phyloP scores from a whole-genome alignment of 805 yeast species.

The Spathaspora girioi region DNA sequence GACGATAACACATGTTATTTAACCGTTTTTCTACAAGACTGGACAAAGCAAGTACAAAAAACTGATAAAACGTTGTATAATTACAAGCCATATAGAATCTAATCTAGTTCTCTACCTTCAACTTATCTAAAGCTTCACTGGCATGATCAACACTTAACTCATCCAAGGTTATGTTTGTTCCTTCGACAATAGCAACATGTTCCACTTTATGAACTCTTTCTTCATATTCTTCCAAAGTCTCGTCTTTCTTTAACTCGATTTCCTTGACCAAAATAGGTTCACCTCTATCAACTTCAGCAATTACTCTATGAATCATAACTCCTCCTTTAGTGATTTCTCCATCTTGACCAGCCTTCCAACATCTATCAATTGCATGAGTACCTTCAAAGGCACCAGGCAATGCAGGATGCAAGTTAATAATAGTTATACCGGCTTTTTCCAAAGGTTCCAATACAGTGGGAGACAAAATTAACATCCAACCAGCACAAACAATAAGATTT shows the following conservation, averaged over 20 bases:
- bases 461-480: conserved; percentile 94
- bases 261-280: conserved; percentile 84
- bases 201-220: conserved; percentile 77
- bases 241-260: conserved; percentile 65
- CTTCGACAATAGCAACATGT: conserved; percentile 92
- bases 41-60: no score
- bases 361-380: conserved; percentile 93
- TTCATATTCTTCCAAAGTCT: conserved; percentile 77
- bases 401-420: conserved; percentile 94
- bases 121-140: neutral
- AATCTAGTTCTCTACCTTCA: neutral
- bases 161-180: conserved; percentile 61
- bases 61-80: no score
- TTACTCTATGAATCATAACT: conserved; percentile 95
- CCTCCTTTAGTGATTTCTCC: conserved; percentile 79
- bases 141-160: conserved; percentile 16
- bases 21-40: no score
- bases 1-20: no score
- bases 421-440: conserved; percentile 58
- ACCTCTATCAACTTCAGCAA: conserved; percentile 92
- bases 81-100: neutral
- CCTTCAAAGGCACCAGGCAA: conserved; percentile 97
- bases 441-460: conserved; percentile 69
- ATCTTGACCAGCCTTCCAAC: conserved; percentile 91
- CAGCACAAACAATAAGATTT: conserved; percentile 92